Base-by-base conservation (phyloP, 2,329 filamentous ascomycete species). In the Phialocephala subalpina region DNA sequence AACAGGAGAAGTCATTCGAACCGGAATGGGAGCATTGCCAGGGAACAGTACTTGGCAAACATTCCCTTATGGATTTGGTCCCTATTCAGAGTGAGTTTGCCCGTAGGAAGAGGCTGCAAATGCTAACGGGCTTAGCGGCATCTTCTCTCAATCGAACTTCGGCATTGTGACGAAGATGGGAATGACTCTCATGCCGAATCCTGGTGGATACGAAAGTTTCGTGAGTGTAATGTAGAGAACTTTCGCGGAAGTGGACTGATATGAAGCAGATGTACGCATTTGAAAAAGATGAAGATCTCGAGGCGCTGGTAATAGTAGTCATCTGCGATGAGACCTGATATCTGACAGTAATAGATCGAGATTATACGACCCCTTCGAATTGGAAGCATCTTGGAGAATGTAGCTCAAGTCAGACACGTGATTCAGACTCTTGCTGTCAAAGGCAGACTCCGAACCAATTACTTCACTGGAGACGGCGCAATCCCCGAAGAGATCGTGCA, bases 91-190 rank as follows among this genome's bases (percentile, higher is more conserved):
- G 25, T 33, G 16, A 53, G 25, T 12, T 53, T 11, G 9, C n/a
- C 42, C 8, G 1, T 14, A 25, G n/a, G n/a, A n/a, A n/a, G n/a
- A n/a, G 25, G 18, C 3, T 14, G 14, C 3, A 16, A 14, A 5
- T 5, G 27, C 49, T 53, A 14, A 53, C 49, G 16, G 18, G 3
- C 4, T n/a, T 11, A 53, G 49, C 65, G 81, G 82, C 2, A 78
- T 86, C 11, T 87, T 86, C 68, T 79, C 81, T 0, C 84, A 86
- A 70, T 81, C 79, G n/a, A 85, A 84, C 65, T 78, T 84, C 20
- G 84, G 83, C 45, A 82, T 86, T 33, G 81, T 85, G 11, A 83
- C 82, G 2, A 86, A 86, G 73, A 83, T 87, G 79, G 84, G 84
- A 1, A 53, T 59, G 60, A 58, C 42, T 47, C 76, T 86, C 47